A percentile compares a stretch with the other conserved stretches of the same genome.
phyloP scores from a whole-genome alignment of 257 asterid species.

The Lycium ferocissimum region DNA sequence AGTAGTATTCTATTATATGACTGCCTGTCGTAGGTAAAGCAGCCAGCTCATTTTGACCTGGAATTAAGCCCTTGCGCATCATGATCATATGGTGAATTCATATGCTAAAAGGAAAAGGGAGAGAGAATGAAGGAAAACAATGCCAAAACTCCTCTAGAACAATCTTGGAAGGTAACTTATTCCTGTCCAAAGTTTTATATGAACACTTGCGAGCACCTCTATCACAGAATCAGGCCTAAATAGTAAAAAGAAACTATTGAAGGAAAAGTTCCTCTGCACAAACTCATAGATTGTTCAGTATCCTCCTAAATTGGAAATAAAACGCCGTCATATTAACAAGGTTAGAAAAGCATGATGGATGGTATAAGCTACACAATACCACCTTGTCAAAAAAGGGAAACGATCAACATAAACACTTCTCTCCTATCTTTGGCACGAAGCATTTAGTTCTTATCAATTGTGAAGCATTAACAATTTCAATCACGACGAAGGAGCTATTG shows the following conservation, averaged over 20 bases:
- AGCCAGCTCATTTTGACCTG: not conserved
- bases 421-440: not conserved
- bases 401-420: not conserved
- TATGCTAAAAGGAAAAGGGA: not conserved
- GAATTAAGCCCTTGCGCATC: not conserved
- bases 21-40: not conserved
- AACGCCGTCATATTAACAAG: not conserved
- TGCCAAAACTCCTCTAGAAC: not conserved
- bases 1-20: not conserved
- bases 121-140: slow-evolving; percentile 4
- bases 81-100: not conserved
- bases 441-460: not conserved
- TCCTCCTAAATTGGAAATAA: not conserved
- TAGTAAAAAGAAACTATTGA: not conserved
- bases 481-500: not conserved
- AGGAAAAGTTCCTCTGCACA: not conserved
- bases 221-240: not conserved
- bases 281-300: slow-evolving; percentile 4
- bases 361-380: not conserved
- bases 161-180: not conserved
- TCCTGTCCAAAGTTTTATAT: not conserved
- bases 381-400: not conserved
- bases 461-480: not conserved
- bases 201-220: not conserved
- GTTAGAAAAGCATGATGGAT: slow-evolving; percentile 1